These are phyloP conservation scores for Phytophthora sansomeana DNA, from an alignment of 352 stramenopile species.

Conservation along the genomic window DNA sequence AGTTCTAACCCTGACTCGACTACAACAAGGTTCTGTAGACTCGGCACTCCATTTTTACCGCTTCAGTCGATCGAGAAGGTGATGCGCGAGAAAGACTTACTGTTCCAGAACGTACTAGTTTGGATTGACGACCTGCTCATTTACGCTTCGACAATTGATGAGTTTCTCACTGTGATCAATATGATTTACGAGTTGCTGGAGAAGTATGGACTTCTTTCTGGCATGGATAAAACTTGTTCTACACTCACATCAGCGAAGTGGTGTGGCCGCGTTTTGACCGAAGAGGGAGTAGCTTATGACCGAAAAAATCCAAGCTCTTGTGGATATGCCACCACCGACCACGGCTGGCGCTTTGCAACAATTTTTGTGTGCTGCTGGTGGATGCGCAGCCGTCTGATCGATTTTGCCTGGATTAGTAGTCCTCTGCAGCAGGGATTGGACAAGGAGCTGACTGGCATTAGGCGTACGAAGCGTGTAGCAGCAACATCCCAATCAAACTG, in stretches of 20 bases:
- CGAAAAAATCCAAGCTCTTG: too few relatives aligned
- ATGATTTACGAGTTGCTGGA: neutral
- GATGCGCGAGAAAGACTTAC: too few relatives aligned
- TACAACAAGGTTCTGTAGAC: slow-evolving; percentile 4
- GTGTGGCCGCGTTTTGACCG: too few relatives aligned
- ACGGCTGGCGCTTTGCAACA: slow-evolving; percentile 11
- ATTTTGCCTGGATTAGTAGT: neutral
- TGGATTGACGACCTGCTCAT: slow-evolving; percentile 4
- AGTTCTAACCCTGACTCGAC: neutral
- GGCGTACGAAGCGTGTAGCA: slow-evolving; percentile 2
- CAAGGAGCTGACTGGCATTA: neutral
- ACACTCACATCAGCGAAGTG: slow-evolving; percentile 1
- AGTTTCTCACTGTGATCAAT: neutral
- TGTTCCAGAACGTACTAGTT: neutral
- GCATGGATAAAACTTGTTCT: slow-evolving; percentile 5
- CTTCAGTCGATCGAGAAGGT: slow-evolving; percentile 5
- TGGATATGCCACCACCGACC: too few relatives aligned
- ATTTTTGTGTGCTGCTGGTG: slow-evolving; percentile 9
- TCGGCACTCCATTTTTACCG: neutral
- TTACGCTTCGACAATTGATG: slow-evolving; percentile 2
- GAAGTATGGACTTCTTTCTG: slow-evolving; percentile 5
- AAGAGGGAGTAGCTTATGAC: too few relatives aligned
- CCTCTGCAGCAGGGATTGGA: slow-evolving; percentile 9
- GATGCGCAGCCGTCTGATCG: slow-evolving; percentile 1
- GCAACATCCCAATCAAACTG: slow-evolving; percentile 5